Conservation (phyloP, 2,329 filamentous ascomycete genomes). For the Drechslerella coelobrocha region DNA sequence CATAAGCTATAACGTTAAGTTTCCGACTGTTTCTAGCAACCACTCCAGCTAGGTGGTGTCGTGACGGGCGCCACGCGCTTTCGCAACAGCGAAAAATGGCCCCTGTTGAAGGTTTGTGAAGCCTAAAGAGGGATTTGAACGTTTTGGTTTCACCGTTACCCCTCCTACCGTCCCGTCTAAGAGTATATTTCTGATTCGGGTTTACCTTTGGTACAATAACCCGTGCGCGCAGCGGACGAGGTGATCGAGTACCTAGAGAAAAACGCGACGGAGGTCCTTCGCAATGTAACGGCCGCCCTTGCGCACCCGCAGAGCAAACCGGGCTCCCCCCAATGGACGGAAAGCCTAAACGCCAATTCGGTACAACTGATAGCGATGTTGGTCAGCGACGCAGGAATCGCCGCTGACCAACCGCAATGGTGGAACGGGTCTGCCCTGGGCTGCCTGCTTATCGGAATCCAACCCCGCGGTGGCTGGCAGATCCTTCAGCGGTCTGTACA, state of each 20-base stretch:
- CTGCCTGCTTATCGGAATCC: conserved; percentile 37
- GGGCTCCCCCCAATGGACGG: conserved; percentile 31
- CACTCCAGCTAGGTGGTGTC: too few species aligned
- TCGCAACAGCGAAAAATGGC: too few species aligned
- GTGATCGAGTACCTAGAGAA: not conserved
- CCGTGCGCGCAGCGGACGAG: too few species aligned
- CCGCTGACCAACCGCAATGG: conserved; percentile 31
- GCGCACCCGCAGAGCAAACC: not conserved
- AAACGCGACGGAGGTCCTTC: conserved; percentile 26
- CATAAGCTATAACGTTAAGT: too few species aligned
- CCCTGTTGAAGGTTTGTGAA: too few species aligned
- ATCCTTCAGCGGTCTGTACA: conserved; percentile 37
- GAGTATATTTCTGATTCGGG: too few species aligned
- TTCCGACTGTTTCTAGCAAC: too few species aligned
- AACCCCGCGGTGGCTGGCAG: conserved; percentile 46
- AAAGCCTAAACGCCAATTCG: conserved; percentile 36
- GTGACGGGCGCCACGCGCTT: too few species aligned
- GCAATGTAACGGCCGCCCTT: conserved; percentile 4
- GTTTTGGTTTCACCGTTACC: too few species aligned
- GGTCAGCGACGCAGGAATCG: conserved; percentile 43
- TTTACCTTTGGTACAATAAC: too few species aligned
- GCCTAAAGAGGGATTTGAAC: too few species aligned
- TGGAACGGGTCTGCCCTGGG: conserved; percentile 39
- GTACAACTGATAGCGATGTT: conserved; percentile 43
- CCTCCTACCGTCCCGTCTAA: too few species aligned